Percentiles rank a stretch among this genome's conserved stretches.
Evolutionary conservation across 2,329 filamentous ascomycete genomes (phyloP).

Genomic region (Fusarium vanettenii): DNA sequence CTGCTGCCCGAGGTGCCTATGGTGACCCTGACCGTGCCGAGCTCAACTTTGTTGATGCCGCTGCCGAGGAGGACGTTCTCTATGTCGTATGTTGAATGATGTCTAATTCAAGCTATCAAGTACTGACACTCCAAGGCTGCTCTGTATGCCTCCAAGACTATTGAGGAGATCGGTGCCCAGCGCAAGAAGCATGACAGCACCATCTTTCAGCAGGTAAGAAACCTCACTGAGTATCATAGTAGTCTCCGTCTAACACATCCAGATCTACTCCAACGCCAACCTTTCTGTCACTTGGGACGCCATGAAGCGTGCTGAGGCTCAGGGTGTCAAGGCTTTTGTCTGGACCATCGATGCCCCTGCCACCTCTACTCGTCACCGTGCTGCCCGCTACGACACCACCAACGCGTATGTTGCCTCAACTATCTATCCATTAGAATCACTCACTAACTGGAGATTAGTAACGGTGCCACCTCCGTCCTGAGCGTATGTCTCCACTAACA

Average conservation of each 20-base stretch:
- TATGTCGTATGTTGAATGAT: constrained; percentile 50
- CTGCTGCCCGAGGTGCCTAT: constrained; percentile 57
- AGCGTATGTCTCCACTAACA: constrained; percentile 16
- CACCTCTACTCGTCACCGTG: constrained; percentile 38
- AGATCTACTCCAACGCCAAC: constrained; percentile 50
- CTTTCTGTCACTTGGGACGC: constrained; percentile 48
- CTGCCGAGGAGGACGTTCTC: constrained; percentile 57
- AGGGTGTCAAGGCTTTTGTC: constrained; percentile 52
- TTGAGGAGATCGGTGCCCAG: constrained; percentile 48
- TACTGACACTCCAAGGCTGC: constrained; percentile 32
- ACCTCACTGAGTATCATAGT: neutral
- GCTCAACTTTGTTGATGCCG: constrained; percentile 59
- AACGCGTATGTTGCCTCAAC: constrained; percentile 26
- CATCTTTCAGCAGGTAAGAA: constrained; percentile 49
- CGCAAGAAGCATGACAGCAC: constrained; percentile 41
- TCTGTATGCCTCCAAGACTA: constrained; percentile 48
- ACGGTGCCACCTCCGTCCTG: constrained; percentile 36
- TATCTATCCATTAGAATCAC: too few species aligned
- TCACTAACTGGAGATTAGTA: constrained; percentile 20
- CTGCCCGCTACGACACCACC: constrained; percentile 42
- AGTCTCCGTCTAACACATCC: neutral
- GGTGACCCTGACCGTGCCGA: constrained; percentile 56
- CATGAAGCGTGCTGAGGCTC: constrained; percentile 47
- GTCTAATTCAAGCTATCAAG: neutral
- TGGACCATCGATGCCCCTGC: constrained; percentile 50